Percentiles rank a stretch among this genome's conserved stretches.
These are phyloP conservation scores for Rhynchosporium secalis DNA, from an alignment of 2,329 filamentous ascomycete genomes.

Conservation along the genomic window DNA sequence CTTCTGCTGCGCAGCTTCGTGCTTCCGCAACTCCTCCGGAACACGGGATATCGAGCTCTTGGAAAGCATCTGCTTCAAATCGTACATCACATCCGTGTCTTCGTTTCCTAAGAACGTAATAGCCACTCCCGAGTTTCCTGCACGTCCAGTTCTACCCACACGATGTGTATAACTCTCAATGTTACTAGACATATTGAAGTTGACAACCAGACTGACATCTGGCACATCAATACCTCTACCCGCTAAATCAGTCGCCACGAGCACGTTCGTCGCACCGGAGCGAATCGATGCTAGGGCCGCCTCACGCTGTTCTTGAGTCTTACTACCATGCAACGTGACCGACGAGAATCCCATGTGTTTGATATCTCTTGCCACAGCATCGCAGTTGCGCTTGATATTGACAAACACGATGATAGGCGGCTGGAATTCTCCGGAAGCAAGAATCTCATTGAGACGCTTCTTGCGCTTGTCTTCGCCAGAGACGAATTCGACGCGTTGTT, in stretches of 20 bases:
- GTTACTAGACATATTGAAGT: slow-evolving; percentile 95
- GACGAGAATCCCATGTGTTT: slow-evolving; percentile 88
- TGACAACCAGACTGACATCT: slow-evolving; percentile 90
- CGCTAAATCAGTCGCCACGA: slow-evolving; percentile 93
- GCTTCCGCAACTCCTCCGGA: slow-evolving; percentile 85
- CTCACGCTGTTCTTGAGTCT: slow-evolving; percentile 97
- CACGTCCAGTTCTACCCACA: slow-evolving; percentile 94
- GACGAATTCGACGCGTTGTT: slow-evolving; percentile 93
- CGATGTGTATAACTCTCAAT: slow-evolving; percentile 97
- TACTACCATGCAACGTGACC: slow-evolving; percentile 90
- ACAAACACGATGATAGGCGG: slow-evolving; percentile 98
- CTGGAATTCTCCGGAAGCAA: slow-evolving; percentile 75
- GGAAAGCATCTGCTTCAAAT: slow-evolving; percentile 90
- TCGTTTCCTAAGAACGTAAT: slow-evolving; percentile 94
- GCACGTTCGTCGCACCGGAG: slow-evolving; percentile 75
- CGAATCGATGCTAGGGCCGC: slow-evolving; percentile 85
- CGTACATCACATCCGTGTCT: slow-evolving; percentile 87
- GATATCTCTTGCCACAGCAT: slow-evolving; percentile 90
- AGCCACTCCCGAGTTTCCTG: slow-evolving; percentile 92
- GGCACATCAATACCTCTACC: slow-evolving; percentile 97
- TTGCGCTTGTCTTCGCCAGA: slow-evolving; percentile 92
- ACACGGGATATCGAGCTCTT: slow-evolving; percentile 88
- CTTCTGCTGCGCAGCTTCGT: slow-evolving; percentile 89
- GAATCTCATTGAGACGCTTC: slow-evolving; percentile 90
- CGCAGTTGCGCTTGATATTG: slow-evolving; percentile 99